These are phyloP conservation scores for Acanthamoeba castellanii DNA, from an alignment of 208 protist genomes.

Conservation along the genomic window DNA sequence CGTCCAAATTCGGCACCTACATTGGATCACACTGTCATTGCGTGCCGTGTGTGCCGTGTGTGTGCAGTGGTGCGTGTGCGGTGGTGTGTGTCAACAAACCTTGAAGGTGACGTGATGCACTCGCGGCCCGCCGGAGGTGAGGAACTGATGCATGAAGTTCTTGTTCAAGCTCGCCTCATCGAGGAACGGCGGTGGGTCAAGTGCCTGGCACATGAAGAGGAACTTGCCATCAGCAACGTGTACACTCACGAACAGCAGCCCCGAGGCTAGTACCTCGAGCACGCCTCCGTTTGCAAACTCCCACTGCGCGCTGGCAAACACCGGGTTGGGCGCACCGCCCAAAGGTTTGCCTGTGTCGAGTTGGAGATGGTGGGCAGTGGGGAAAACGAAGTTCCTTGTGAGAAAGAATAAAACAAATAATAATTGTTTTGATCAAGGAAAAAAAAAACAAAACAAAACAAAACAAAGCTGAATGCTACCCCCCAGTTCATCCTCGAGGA, in stretches of 20 bases:
- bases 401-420: background rate
- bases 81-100: background rate
- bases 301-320: background rate
- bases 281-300: constrained; percentile 2
- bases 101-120: constrained; percentile 11
- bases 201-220: background rate
- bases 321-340: background rate
- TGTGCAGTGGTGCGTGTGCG: background rate
- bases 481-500: background rate
- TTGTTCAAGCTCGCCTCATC: background rate
- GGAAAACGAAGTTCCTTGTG: background rate
- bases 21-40: no score
- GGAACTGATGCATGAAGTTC: background rate
- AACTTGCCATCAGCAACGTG: background rate
- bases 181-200: background rate
- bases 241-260: background rate
- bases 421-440: no score
- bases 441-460: background rate
- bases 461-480: background rate
- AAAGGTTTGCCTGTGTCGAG: background rate
- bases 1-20: background rate
- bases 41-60: no score
- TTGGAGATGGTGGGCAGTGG: no score
- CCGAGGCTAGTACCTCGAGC: background rate
- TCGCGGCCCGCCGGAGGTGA: background rate